These are phyloP conservation scores for Haberlea rhodopensis DNA, from an alignment of 257 asterid species.

Conservation along the genomic window DNA sequence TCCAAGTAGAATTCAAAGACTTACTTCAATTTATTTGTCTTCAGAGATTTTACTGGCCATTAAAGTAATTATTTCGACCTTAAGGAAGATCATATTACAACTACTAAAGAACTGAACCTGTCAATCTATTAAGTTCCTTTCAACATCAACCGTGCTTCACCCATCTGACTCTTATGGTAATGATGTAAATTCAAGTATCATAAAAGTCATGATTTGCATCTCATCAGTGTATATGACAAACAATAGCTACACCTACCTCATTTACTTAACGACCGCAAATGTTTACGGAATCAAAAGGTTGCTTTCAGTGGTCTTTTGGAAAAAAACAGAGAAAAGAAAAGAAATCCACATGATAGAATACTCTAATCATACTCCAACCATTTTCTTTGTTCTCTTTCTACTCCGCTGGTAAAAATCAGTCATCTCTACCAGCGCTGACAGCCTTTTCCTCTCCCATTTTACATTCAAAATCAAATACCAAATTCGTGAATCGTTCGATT, in stretches of 20 bases:
- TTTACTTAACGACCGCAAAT: conserved; percentile 4
- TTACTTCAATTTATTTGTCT: conserved; percentile 9
- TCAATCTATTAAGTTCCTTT: conserved; percentile 6
- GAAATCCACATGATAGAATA: conserved; percentile 15
- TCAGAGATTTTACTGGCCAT: neutral
- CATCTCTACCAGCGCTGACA: conserved; percentile 21
- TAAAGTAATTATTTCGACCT: neutral
- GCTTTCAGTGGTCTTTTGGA: neutral
- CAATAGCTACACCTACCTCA: conserved; percentile 18
- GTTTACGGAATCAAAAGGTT: neutral
- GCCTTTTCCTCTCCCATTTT: conserved; percentile 14
- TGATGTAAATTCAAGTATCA: conserved; percentile 7
- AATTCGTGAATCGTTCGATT: conserved; percentile 14
- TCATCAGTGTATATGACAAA: neutral
- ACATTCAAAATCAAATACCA: conserved; percentile 19
- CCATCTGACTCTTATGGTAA: neutral
- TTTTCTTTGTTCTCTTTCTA: conserved; percentile 5
- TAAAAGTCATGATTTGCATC: conserved; percentile 10
- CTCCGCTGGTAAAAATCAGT: conserved; percentile 4
- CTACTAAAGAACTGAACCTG: conserved; percentile 9
- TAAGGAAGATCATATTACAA: conserved; percentile 7
- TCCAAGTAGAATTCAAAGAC: neutral
- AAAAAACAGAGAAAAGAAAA: conserved; percentile 5
- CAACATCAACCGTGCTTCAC: conserved; percentile 8
- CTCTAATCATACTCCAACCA: conserved; percentile 18